phyloP scores from a whole-genome alignment of 257 asterid genomes.

The Paraleonurus japonicus region DNA sequence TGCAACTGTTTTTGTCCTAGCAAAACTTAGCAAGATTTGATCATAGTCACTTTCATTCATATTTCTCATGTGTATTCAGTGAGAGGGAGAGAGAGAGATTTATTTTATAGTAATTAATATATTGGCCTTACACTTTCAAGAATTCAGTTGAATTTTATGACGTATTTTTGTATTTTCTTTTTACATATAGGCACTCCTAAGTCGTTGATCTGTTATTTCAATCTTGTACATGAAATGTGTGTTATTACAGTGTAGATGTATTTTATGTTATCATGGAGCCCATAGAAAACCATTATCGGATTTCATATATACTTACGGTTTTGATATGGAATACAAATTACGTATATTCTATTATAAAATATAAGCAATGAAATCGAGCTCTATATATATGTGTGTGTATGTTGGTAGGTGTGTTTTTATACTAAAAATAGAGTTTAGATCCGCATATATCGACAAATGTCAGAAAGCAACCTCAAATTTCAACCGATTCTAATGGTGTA shows the following conservation, averaged over 20 bases:
- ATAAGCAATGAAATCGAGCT: neutral
- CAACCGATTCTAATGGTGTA: conserved; percentile 28
- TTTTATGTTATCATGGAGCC: too few relatives aligned
- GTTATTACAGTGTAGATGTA: too few relatives aligned
- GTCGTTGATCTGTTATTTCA: neutral
- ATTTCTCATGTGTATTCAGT: neutral
- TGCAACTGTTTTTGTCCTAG: conserved; percentile 57
- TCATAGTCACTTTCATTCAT: neutral
- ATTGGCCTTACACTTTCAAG: neutral
- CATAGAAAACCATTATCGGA: too few relatives aligned
- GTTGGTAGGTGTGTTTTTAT: neutral
- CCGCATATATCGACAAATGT: conserved; percentile 39
- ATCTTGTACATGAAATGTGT: neutral
- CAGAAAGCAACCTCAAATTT: conserved; percentile 18
- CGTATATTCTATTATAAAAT: too few relatives aligned
- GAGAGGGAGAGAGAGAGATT: conserved; percentile 1
- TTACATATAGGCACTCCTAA: neutral
- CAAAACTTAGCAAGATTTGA: conserved; percentile 56
- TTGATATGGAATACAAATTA: too few relatives aligned
- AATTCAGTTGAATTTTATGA: neutral
- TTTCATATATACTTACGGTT: too few relatives aligned
- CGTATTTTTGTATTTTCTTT: neutral
- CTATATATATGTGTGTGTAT: neutral
- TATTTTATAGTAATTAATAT: too few relatives aligned
- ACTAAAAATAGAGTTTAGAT: conserved; percentile 32